Evolutionary conservation across 2,329 filamentous ascomycete genomes (phyloP).

Genomic region (Colletotrichum tropicicola): DNA sequence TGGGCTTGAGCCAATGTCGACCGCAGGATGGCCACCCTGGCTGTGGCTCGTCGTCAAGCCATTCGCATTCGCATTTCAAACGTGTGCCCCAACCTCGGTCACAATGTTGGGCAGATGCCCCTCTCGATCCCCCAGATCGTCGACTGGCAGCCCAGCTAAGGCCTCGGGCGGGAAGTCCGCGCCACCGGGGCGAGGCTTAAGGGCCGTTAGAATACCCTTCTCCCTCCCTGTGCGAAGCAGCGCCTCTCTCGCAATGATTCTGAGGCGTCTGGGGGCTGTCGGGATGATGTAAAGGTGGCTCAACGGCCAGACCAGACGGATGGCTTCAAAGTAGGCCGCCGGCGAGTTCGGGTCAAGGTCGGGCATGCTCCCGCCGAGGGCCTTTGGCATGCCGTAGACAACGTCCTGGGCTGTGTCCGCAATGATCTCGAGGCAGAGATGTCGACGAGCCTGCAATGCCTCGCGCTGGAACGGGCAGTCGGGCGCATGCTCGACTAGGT

Average conservation of each 20-base stretch:
- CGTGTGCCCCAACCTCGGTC: no score
- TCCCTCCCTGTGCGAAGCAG: constrained; percentile 45
- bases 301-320: constrained; percentile 49
- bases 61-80: no score
- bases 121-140: background rate
- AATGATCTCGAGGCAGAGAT: constrained; percentile 37
- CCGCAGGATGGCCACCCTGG: no score
- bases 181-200: constrained; percentile 28
- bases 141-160: constrained; percentile 6
- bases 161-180: background rate
- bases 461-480: constrained; percentile 34
- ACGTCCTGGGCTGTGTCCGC: constrained; percentile 40
- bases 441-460: constrained; percentile 39
- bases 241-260: constrained; percentile 36
- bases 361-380: constrained; percentile 36
- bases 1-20: no score
- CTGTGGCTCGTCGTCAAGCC: no score
- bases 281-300: constrained; percentile 40
- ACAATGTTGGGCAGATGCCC: no score
- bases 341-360: constrained; percentile 39
- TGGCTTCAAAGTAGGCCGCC: constrained; percentile 44
- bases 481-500: constrained; percentile 45
- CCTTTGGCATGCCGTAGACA: constrained; percentile 35
- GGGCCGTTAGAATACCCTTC: constrained; percentile 46
- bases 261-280: constrained; percentile 39